Base-by-base conservation (phyloP, 768 basidiomycete genomes). In the Mycena olivaceomarginata region DNA sequence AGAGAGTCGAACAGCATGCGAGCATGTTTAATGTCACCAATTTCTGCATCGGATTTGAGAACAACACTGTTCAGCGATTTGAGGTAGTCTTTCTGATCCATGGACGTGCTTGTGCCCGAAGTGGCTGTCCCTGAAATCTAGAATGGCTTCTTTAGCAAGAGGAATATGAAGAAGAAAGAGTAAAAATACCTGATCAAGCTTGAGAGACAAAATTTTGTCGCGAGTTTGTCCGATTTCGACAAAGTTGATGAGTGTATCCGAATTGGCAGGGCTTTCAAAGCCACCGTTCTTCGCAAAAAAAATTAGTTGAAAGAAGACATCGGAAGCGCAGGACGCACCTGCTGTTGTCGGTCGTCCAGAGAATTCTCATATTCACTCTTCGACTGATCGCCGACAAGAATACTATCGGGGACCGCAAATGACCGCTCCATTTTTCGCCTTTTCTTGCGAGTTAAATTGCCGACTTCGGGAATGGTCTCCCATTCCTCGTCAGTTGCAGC, bases 11-110 rank as follows among this genome's bases (percentile, higher is more conserved):
- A 96, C 8, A 99, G 91, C 91, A 97, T 96, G 31, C 98, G 91
- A 0, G 98, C 98, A 51, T 97, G 94, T 84, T 99, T 99, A n/a
- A 98, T 99, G 85, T 99, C 98, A 22, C 98, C 98, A 80, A 99
- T 99, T 86, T 68, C 67, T 18, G 67, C 39, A 5, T 68, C 53
- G 11, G 31, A 40, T 11, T 16, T 10, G 4, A 56, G 2, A 12
- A 46, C 18, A 56, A 13, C 39, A 39, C n/a, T 68, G 39, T 56
- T 13, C 5, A 68, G 53, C 20, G 20, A 15, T 20, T 51, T 40
- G 9, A 68, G 15, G 39, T 68, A 68, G 1, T 22, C 67, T 9
- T 7, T 53, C 31, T 20, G 39, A 37, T 68, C 40, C 4, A 68
- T 40, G 4, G 25, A 67, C 8, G 64, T 46, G 4, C 48, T 16